Evolutionary conservation across 2,329 filamentous ascomycete genomes (phyloP), one percentile per base, ranked within the genome.

Genomic region (Penicillium sp.): DNA sequence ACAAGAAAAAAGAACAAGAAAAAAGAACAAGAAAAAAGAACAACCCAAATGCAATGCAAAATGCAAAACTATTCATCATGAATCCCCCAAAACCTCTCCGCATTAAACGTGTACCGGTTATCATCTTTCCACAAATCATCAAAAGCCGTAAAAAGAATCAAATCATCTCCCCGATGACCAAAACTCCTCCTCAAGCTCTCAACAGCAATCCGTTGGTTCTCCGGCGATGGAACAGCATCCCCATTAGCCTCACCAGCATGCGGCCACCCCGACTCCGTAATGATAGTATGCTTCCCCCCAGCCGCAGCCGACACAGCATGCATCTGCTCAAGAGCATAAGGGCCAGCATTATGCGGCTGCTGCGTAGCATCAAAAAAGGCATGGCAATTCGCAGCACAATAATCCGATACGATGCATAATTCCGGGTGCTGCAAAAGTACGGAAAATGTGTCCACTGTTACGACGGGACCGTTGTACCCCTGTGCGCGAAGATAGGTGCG

Each of bases 231-330:
- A 2, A 93, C 78, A n/a, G 91, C 91, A 19, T 71, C 68, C 2
- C 85, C 85, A 70, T 95, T 93, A 52, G 80, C 59, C 13, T 78
- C 64, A 19, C 92, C 92, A 63, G 84, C 74, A 71, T 84, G 86
- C 43, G 92, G 92, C 92, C 92, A 96, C 50, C 92, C 92, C 3
- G 88, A 88, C 79, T 96, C 92, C 1, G 90, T 92, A 64, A 96
- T 86, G 37, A 93, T 80, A 31, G 90, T 82, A 46, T 82, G 80
- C 74, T 91, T 88, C 25, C 76, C 76, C 51, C 82, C 85, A 3
- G 77, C 78, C 3, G 69, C 66, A 7, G 73, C 64, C 19, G 77
- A 77, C 57, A 88, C 77, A 7, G 66, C 71, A 27, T 77, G 69
- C 7, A 79, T 82, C 61, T 88, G 85, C 26, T 79, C 77, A 39